Base-by-base conservation (phyloP, 805 yeast genomes). In the Clavispora asparagi region DNA sequence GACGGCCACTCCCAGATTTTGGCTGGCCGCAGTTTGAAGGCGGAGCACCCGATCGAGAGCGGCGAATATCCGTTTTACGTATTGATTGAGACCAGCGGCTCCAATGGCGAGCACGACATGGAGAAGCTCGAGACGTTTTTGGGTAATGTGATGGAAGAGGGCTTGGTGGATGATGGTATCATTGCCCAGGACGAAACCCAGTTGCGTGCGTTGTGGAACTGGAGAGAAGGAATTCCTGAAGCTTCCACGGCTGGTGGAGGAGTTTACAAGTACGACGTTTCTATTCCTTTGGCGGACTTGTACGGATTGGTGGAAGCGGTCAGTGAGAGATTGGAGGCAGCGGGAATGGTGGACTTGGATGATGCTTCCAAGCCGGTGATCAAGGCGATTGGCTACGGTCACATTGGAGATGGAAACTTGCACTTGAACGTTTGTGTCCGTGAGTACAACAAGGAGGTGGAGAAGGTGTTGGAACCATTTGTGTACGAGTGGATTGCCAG, bases 161-260 rank as follows among this genome's bases (percentile, higher is more conserved):
- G 85, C 43, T 64, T 82, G 40, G 91, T 94, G 29, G 73, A 76
- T n/a, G 98, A 94, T 65, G 99, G 99, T 60, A 91, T 89, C 36
- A 86, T 94, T 53, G 96, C 99, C 7, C 96, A 90, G 65, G 97
- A 91, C 64, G 97, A 88, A 68, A 75, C 94, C 1, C 98, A 94
- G 67, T 68, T 87, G 49, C 75, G 74, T 50, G 82, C 81, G 46
- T 76, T 94, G 57, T 94, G 99, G 99, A 72, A 82, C 30, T 94
- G 98, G 98, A 83, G 99, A 70, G 99, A 94, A 68, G 78, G 85
- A 51, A 81, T 92, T 52, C 89, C 97, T 36, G 99, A 94, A 70
- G 91, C 96, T 7, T 77, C 87, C 7, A 85, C 87, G 42, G 76
- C 79, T 49, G 82, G 76, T 32, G 98, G 99, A 43, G 99, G 98